Evolutionary conservation across 805 yeast species (phyloP).

Genomic region (Vanderwaltozyma polyspora): DNA sequence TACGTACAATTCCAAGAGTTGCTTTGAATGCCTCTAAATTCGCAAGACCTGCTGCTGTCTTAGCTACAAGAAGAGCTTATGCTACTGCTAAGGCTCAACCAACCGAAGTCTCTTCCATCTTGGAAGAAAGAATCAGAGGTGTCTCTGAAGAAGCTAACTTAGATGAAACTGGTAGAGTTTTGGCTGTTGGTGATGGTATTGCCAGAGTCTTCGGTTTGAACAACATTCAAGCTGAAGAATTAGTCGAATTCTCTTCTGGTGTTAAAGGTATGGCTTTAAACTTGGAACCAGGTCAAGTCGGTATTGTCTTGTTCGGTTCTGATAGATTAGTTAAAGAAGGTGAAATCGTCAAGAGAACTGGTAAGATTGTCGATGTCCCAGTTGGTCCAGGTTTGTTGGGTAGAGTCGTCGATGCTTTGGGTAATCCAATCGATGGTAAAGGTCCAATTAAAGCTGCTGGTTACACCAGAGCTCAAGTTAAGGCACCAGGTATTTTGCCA

Average conservation of each 20-base stretch:
- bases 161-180: slow-evolving; percentile 98
- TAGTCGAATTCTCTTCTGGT: slow-evolving; percentile 98
- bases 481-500: slow-evolving; percentile 99
- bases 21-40: slow-evolving; percentile 82
- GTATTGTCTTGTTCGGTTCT: slow-evolving; percentile 99
- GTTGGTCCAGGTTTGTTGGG: slow-evolving; percentile 98
- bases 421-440: slow-evolving; percentile 99
- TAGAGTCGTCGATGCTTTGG: slow-evolving; percentile 98
- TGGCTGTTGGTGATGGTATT: slow-evolving; percentile 99
- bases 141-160: slow-evolving; percentile 94
- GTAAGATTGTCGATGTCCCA: slow-evolving; percentile 97
- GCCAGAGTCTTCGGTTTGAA: slow-evolving; percentile 99
- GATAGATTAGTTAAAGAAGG: slow-evolving; percentile 98
- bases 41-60: slow-evolving; percentile 55
- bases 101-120: slow-evolving; percentile 97
- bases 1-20: too few relatives aligned
- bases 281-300: slow-evolving; percentile 99
- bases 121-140: slow-evolving; percentile 99
- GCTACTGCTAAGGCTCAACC: slow-evolving; percentile 86
- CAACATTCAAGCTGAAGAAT: slow-evolving; percentile 99
- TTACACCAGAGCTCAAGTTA: slow-evolving; percentile 91
- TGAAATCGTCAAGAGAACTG: slow-evolving; percentile 99
- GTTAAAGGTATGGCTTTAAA: slow-evolving; percentile 99
- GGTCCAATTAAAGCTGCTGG: slow-evolving; percentile 88
- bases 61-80: slow-evolving; percentile 54